These are phyloP conservation scores for Phytophthora crassamura DNA, from an alignment of 352 stramenopile genomes.

Conservation along the genomic window DNA sequence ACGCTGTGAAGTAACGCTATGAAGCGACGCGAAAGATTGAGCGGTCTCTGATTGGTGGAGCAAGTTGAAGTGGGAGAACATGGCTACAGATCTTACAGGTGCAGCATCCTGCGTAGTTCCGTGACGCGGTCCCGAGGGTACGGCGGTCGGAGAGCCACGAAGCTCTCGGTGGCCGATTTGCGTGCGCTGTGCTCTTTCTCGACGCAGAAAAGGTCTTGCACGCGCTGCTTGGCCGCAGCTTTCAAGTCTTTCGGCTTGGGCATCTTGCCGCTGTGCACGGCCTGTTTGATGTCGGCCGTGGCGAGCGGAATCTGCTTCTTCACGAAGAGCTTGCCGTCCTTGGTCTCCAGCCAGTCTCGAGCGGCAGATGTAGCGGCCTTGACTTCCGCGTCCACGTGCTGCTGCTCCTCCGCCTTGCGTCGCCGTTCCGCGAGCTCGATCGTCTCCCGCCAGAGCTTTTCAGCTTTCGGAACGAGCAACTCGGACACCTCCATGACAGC, in stretches of 20 bases:
- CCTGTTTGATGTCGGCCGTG: conserved; percentile 58
- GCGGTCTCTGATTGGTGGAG: conserved; percentile 6
- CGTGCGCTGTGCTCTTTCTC: conserved; percentile 43
- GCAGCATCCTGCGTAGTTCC: conserved; percentile 29
- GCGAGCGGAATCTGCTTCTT: conserved; percentile 58
- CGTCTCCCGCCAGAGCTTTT: conserved; percentile 44
- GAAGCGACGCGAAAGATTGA: conserved; percentile 36
- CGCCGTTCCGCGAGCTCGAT: conserved; percentile 44
- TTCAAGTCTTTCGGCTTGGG: conserved; percentile 71
- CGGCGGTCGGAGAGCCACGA: conserved; percentile 32
- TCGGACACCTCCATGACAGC: conserved; percentile 36
- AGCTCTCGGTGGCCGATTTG: conserved; percentile 44
- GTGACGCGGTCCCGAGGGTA: conserved; percentile 39
- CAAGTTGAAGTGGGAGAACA: conserved; percentile 33
- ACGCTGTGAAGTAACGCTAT: not conserved
- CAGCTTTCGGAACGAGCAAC: conserved; percentile 34
- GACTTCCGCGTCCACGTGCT: conserved; percentile 37
- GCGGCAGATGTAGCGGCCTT: conserved; percentile 24
- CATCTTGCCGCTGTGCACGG: conserved; percentile 51
- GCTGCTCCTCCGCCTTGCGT: conserved; percentile 46
- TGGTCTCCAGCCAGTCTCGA: conserved; percentile 62
- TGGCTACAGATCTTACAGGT: conserved; percentile 24
- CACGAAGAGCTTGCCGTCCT: conserved; percentile 65
- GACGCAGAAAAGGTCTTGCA: conserved; percentile 49
- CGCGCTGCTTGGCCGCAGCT: conserved; percentile 40